Evolutionary conservation across 2,329 filamentous ascomycete species (phyloP).

Genomic region (Teratosphaeria destructans): DNA sequence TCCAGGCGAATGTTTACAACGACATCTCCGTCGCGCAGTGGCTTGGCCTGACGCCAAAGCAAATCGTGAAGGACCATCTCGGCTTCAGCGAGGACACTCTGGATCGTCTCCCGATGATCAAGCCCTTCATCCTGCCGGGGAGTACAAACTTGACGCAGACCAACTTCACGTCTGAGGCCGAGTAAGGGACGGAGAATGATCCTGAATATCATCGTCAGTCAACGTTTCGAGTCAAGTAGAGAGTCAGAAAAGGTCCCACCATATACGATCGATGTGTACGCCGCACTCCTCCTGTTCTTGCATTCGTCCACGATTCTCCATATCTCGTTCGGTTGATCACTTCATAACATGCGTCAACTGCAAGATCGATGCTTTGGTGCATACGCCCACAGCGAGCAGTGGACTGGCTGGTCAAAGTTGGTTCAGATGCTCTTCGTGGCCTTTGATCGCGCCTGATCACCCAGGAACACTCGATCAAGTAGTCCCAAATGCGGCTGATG

Average conservation of each 20-base stretch:
- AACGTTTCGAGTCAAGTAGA: neutral
- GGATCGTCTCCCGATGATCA: constrained; percentile 1
- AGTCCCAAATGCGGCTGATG: too few species aligned
- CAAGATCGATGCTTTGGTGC: too few species aligned
- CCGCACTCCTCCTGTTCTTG: too few species aligned
- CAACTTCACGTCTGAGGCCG: constrained; percentile 23
- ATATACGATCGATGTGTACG: neutral
- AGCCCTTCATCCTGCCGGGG: constrained; percentile 28
- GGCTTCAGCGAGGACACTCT: neutral
- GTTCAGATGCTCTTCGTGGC: neutral
- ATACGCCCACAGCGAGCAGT: too few species aligned
- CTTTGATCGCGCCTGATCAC: too few species aligned
- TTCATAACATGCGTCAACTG: too few species aligned
- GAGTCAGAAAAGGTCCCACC: neutral
- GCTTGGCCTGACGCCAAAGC: constrained; percentile 41
- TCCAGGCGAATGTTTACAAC: constrained; percentile 44
- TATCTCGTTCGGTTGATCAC: too few species aligned
- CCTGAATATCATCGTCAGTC: neutral
- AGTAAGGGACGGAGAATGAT: neutral
- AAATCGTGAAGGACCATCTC: constrained; percentile 23
- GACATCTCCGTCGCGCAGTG: constrained; percentile 50
- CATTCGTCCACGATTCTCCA: too few species aligned
- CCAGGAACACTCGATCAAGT: too few species aligned
- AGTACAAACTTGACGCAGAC: constrained; percentile 27
- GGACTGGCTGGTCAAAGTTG: too few species aligned